These are phyloP conservation scores for Nothophaeocryptopus gaeumannii DNA, from an alignment of 2,329 filamentous ascomycete genomes.

Conservation along the genomic window DNA sequence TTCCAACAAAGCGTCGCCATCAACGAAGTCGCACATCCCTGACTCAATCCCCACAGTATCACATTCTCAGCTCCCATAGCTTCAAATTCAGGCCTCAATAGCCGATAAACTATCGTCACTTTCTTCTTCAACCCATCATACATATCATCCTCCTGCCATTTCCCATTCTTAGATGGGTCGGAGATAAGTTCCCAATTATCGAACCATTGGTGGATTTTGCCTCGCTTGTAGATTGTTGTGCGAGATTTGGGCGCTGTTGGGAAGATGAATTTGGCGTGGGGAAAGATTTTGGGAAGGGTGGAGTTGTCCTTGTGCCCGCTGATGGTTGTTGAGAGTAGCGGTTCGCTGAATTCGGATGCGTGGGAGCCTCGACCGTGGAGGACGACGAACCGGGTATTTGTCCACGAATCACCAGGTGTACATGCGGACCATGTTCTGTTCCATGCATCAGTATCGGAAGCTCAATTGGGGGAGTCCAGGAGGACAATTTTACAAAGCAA, in stretches of 20 bases:
- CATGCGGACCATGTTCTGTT: too few species aligned
- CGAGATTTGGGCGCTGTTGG: constrained; percentile 49
- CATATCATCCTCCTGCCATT: constrained; percentile 44
- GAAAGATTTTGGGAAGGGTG: constrained; percentile 30
- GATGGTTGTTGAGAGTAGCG: constrained; percentile 34
- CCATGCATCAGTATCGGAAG: too few species aligned
- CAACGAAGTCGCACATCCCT: constrained; percentile 47
- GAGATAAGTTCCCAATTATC: constrained; percentile 42
- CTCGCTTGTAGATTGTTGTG: constrained; percentile 44
- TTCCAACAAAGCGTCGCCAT: too few species aligned
- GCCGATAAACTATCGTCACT: constrained; percentile 24
- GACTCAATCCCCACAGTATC: constrained; percentile 53
- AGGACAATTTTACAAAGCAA: too few species aligned
- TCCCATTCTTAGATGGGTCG: constrained; percentile 27
- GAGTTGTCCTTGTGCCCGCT: constrained; percentile 27
- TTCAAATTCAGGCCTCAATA: constrained; percentile 8
- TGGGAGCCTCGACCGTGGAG: constrained; percentile 15
- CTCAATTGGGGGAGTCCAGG: too few species aligned
- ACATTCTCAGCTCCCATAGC: constrained; percentile 39
- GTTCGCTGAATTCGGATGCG: constrained; percentile 36
- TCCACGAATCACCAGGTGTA: too few species aligned
- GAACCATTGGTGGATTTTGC: constrained; percentile 53
- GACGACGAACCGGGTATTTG: constrained; percentile 3
- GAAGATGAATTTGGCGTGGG: constrained; percentile 51
- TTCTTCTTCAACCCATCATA: constrained; percentile 47